These are phyloP conservation scores for Russula abietina DNA, from an alignment of 768 basidiomycete species.

Conservation along the genomic window DNA sequence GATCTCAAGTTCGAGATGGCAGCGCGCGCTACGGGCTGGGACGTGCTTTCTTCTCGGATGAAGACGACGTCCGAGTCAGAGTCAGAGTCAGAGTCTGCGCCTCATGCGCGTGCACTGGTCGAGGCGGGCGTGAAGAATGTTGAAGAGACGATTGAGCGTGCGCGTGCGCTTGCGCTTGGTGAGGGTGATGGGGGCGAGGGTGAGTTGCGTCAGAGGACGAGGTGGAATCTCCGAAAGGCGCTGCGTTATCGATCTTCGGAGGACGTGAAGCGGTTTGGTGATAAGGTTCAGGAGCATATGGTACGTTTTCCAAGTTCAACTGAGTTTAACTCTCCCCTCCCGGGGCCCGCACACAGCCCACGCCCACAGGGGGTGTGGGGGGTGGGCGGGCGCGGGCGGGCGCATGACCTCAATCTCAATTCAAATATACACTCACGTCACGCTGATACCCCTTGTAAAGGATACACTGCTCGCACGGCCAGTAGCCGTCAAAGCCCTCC, in stretches of 20 bases:
- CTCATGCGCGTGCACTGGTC: slow-evolving; percentile 43
- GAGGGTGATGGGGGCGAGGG: slow-evolving; percentile 32
- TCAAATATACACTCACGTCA: too few relatives aligned
- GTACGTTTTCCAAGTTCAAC: slow-evolving; percentile 50
- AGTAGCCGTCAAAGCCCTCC: slow-evolving; percentile 20
- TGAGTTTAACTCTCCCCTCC: too few relatives aligned
- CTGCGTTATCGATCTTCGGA: slow-evolving; percentile 50
- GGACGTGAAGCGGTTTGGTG: slow-evolving; percentile 44
- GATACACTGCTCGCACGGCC: slow-evolving; percentile 25
- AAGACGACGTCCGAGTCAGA: slow-evolving; percentile 29
- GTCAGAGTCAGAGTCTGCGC: slow-evolving; percentile 17
- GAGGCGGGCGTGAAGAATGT: slow-evolving; percentile 46
- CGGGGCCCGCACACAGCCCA: too few relatives aligned
- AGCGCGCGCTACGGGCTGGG: slow-evolving; percentile 82
- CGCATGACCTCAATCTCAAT: too few relatives aligned
- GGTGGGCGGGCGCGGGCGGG: too few relatives aligned
- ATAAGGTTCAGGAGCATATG: slow-evolving; percentile 58
- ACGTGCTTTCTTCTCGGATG: slow-evolving; percentile 57
- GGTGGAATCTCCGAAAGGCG: slow-evolving; percentile 71
- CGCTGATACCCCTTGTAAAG: background rate
- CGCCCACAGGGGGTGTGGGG: too few relatives aligned
- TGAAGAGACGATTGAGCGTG: slow-evolving; percentile 43
- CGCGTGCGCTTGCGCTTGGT: slow-evolving; percentile 32
- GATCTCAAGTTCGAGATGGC: slow-evolving; percentile 88
- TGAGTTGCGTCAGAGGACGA: slow-evolving; percentile 55